Evolutionary conservation across 2,329 filamentous ascomycete genomes (phyloP), one percentile per base, ranked within the genome.

Genomic region (Ceratocystis cubensis): DNA sequence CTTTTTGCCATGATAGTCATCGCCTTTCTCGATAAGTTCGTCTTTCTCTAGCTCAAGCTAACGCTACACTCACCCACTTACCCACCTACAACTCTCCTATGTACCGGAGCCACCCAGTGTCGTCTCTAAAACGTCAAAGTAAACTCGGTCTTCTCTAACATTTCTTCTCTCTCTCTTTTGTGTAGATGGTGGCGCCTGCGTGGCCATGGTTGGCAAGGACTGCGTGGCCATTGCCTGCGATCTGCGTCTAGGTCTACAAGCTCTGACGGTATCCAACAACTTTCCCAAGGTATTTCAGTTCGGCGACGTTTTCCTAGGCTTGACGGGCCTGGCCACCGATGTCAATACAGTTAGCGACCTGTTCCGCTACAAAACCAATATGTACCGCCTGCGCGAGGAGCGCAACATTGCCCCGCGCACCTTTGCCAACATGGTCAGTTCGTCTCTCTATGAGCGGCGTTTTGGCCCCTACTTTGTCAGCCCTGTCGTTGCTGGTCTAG

Each of bases 221-320:
- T 99, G 94, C 78, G 94, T 99, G 69, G 94, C 94, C 78, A 97
- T 99, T 76, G 94, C 94, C 76, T 99, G 94, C 82, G 94, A 99
- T 79, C 90, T 99, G 71, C 93, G 94, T 70, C 90, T 99, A 71
- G 94, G 94, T 73, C 87, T 97, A 75, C 94, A 99, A 81, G 84
- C 94, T 75, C 84, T 99, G 75, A 99, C 94, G 70, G 89, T 99
- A 68, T 96, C 91, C 77, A 99, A 99, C 87, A 94, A 97, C 87
- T 97, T 97, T 83, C 94, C 94, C 81, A 99, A 99, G 83, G 90
- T 99, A 82, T 97, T 97, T 86, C 86, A 88, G 78, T 97, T 96
- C 83, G 91, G 91, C 74, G 90, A 93, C 74, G 90, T 94, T 73
- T 96, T 95, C 79, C 88, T 99, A 45, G 94, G 94, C 66, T 86